Base-by-base conservation (phyloP, 2,329 filamentous ascomycete species). In the Penicillium sp. region DNA sequence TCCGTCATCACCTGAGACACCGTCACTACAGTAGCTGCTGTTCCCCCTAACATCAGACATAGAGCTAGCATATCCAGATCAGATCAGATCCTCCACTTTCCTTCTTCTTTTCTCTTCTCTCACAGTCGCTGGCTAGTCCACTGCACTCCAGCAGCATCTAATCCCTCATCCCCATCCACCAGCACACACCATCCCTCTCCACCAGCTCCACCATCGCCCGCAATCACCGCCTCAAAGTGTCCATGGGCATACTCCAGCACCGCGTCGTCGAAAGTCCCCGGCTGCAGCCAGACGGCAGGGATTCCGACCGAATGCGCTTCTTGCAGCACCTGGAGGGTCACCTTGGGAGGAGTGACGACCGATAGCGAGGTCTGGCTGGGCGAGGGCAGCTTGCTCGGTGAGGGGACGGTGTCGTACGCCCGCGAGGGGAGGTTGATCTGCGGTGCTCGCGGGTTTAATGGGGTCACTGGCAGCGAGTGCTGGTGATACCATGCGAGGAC, bases 401-500 rank as follows among this genome's bases (percentile, higher is more conserved):
- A 88, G 1, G 89, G 75, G 24, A 91, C 80, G 2, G 92, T 89
- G 30, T 85, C 70, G 79, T 92, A 86, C 55, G 85, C 80, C 65
- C 83, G 81, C 44, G 79, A 79, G 24, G 79, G 80, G 38, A 92
- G 86, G n/a, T 82, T 81, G 72, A 97, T 90, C 60, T 83, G 81
- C 7, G 88, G 73, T 3, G 86, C 80, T 53, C 84, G 83, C 0
- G 94, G 93, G 79, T 98, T 97, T 77, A 98, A 85, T 10, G 94
- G 92, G 0, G 88, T 92, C 4, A 89, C 92, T 8, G 90, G 87
- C 44, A 98, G 86, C 40, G 84, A 83, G 79, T 92, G 92, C 37
- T 83, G 76, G 59, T 91, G 85, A 78, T 98, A 98, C 94, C 94
- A 98, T 15, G 86, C 86, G 75, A 97, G 92, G 68, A 98, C 93